Evolutionary conservation across 805 yeast species (phyloP), one percentile per base, ranked within the genome.

Genomic region (Zygosaccharomyces gambellarensis): DNA sequence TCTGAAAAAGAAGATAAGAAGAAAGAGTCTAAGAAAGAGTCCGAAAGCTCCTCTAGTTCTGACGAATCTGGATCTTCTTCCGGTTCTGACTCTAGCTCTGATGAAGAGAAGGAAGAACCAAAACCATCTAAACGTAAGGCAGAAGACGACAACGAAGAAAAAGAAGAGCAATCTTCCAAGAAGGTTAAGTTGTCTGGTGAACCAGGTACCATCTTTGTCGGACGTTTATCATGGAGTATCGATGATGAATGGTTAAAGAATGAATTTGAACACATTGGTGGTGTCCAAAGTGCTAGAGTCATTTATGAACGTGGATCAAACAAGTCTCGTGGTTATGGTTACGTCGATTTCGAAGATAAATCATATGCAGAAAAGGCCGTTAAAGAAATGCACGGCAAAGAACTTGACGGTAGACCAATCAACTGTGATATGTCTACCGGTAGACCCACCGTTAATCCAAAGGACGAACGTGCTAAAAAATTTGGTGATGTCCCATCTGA

Each of bases 281-380:
- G 95, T 71, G 94, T 90, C 52, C 63, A 80, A 32, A 70, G 83
- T 62, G 97, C 98, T 59, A 85, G 99, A 75, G 96, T 94, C 58
- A 88, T 94, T 69, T 81, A 83, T 72, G 98, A 94, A 73, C 86
- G 94, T 75, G 86, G 85, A 54, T 80, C 95, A 52, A 94, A 90
- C 62, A 87, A 88, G 75, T 89, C 97, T 49, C 85, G 92, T 79
- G 99, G 99, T 71, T 92, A 87, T 79, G 95, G 95, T 70, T 94
- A 94, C 75, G 97, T 94, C 71, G 99, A 94, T 70, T 94, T 94
- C 67, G 89, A 81, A 61, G 72, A 78, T 63, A 81, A 80, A 64
- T 79, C 80, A 25, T 76, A 75, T 53, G 99, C 97, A 59, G 90
- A 88, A 71, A 85, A 83, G 71, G 98, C 98, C 8, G 71, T 92